A percentile compares a stretch with the other conserved stretches of the same genome.
These are phyloP conservation scores for Phytopythium sindhum DNA, from an alignment of 352 stramenopile species.

Conservation along the genomic window DNA sequence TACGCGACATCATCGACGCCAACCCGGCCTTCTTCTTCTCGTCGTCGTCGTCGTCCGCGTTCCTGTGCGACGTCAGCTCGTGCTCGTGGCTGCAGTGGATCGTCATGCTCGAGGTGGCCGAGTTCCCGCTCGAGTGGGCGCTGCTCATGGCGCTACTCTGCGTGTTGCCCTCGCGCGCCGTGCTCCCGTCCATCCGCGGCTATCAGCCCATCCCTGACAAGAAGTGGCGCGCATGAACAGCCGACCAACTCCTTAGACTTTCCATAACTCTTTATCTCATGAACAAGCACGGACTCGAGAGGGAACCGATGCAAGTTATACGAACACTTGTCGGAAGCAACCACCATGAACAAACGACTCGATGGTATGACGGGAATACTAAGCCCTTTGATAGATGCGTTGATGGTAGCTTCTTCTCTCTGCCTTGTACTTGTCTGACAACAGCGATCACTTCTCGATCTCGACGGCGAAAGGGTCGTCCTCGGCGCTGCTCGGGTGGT, in stretches of 20 bases:
- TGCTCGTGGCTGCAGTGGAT: constrained; percentile 45
- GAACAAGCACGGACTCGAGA: background rate
- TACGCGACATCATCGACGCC: constrained; percentile 44
- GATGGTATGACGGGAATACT: too few relatives aligned
- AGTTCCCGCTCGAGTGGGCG: constrained; percentile 60
- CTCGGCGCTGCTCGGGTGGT: constrained; percentile 24
- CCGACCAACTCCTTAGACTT: background rate
- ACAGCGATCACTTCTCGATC: background rate
- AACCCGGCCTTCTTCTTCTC: constrained; percentile 71
- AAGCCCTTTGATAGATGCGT: too few relatives aligned
- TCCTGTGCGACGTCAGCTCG: constrained; percentile 12
- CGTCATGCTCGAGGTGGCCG: constrained; percentile 53
- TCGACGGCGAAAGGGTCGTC: constrained; percentile 46
- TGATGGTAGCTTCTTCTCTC: too few relatives aligned
- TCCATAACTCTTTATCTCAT: background rate
- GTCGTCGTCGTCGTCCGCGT: constrained; percentile 9
- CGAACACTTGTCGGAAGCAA: background rate
- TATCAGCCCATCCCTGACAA: constrained; percentile 45
- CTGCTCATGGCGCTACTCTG: constrained; percentile 57
- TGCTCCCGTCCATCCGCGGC: constrained; percentile 48
- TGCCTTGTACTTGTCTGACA: too few relatives aligned
- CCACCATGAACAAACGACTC: too few relatives aligned
- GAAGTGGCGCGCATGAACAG: constrained; percentile 9
- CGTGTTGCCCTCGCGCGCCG: constrained; percentile 48
- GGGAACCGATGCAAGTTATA: background rate